Evolutionary conservation across 441 rosid species (phyloP), one percentile per base, ranked within the genome.

Genomic region (Brassica hybrid): DNA sequence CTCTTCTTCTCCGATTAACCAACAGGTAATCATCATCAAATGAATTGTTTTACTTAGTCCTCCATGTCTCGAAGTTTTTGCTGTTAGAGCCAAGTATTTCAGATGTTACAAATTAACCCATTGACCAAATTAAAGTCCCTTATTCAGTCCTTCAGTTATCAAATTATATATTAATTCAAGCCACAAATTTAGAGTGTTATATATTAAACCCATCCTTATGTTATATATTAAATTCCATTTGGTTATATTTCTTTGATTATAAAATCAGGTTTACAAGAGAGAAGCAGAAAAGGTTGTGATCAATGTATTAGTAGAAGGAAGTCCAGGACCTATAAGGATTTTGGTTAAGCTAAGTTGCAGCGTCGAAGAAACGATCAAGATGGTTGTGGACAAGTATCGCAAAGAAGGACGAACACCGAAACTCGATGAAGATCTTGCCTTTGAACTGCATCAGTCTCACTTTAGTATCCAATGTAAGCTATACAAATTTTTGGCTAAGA

Each of bases 221-320:
- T 18, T 48, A n/a, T n/a, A n/a, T n/a, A n/a, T 14, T 14, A 16
- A 14, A 50, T 50, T 38, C 52, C 50, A 58, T 11, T 58, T 4
- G 1, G 1, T 59, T 67, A 1, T 67, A 6, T 8, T 36, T 64
- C 2, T 63, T 59, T 23, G 6, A 66, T 18, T 50, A 19, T 14
- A 23, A 68, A 67, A 56, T 52, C 18, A 74, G 79, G 63, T 23
- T 79, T 19, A 56, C 7, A 69, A 81, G 77, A 84, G 79, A 23
- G 86, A 84, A 80, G 90, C 92, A 38, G 86, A 86, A 27, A 92
- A 92, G 70, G 97, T 94, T 62, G 89, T 91, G 78, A 83, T 94
- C 30, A 90, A 71, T 81, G 93, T 94, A 21, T 88, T 90, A 43
- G 90, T 94, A 3, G 97, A 92, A 87, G 98, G 97, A 71, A 94